phyloP scores from a whole-genome alignment of 2,329 filamentous ascomycete species.

The Aspergillus sp. region DNA sequence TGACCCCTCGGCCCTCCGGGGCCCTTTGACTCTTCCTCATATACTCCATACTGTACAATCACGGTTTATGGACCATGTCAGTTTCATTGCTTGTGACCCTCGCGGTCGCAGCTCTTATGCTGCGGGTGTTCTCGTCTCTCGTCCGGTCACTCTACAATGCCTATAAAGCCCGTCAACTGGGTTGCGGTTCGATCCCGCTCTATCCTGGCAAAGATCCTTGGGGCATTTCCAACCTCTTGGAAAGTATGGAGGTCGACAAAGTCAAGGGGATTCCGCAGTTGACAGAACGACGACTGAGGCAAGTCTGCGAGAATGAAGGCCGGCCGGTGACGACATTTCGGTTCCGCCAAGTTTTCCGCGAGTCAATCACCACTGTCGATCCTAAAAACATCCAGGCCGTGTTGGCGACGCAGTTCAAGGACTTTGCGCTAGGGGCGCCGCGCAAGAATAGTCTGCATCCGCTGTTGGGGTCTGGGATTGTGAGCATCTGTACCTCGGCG shows the following conservation, averaged over 20 bases:
- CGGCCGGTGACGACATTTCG: constrained; percentile 20
- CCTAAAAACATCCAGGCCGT: constrained; percentile 70
- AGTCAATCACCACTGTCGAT: constrained; percentile 25
- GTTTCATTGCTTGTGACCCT: constrained; percentile 15
- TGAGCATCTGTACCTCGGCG: constrained; percentile 13
- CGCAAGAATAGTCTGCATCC: constrained; percentile 54
- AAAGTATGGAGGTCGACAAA: constrained; percentile 18
- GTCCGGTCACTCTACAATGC: constrained; percentile 18
- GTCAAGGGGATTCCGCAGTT: constrained; percentile 15
- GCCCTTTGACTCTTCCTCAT: neutral
- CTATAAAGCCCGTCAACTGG: constrained; percentile 17
- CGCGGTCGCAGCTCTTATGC: constrained; percentile 14
- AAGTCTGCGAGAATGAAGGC: constrained; percentile 15
- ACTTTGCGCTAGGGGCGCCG: constrained; percentile 72
- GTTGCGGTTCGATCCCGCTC: constrained; percentile 16
- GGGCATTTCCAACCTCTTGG: constrained; percentile 17
- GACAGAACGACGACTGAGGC: constrained; percentile 11
- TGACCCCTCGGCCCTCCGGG: too few relatives aligned
- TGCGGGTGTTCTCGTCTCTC: constrained; percentile 17
- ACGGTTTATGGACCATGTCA: constrained; percentile 6
- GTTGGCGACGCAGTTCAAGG: constrained; percentile 70
- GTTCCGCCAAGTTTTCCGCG: constrained; percentile 16
- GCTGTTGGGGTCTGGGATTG: constrained; percentile 40
- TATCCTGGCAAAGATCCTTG: constrained; percentile 21
- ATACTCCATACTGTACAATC: neutral